These are phyloP conservation scores for Mortierella sp. DNA, from an alignment of 371 early-diverging fungal genomes.

Conservation along the genomic window DNA sequence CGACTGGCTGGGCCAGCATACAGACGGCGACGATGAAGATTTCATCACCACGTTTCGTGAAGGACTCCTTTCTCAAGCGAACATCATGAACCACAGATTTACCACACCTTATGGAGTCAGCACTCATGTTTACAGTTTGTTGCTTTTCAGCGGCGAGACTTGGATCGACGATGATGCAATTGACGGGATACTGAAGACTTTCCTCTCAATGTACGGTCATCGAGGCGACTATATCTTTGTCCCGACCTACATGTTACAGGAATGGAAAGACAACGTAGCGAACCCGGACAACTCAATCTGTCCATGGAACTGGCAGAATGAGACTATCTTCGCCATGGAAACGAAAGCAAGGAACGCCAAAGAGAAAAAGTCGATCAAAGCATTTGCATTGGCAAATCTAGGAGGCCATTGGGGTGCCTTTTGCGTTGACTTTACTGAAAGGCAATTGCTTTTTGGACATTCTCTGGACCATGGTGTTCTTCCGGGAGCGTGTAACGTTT, in stretches of 20 bases:
- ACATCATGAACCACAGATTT: background rate
- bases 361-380: background rate
- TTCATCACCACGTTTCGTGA: background rate
- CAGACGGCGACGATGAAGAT: background rate
- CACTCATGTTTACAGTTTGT: background rate
- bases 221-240: background rate
- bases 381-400: constrained; percentile 2
- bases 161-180: background rate
- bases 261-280: background rate
- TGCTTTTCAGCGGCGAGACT: background rate
- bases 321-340: background rate
- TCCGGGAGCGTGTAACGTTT: background rate
- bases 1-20: background rate
- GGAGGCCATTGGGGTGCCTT: constrained; percentile 8
- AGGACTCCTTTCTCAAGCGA: background rate
- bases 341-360: background rate
- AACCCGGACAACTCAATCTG: too few relatives aligned
- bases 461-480: background rate
- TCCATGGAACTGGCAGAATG: background rate
- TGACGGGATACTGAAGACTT: background rate
- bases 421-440: background rate
- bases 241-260: background rate
- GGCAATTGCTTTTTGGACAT: constrained; percentile 1
- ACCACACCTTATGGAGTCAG: background rate
- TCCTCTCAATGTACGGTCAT: background rate